Base-by-base conservation (phyloP, 2,329 filamentous ascomycete species). In the Penicillium sp. region DNA sequence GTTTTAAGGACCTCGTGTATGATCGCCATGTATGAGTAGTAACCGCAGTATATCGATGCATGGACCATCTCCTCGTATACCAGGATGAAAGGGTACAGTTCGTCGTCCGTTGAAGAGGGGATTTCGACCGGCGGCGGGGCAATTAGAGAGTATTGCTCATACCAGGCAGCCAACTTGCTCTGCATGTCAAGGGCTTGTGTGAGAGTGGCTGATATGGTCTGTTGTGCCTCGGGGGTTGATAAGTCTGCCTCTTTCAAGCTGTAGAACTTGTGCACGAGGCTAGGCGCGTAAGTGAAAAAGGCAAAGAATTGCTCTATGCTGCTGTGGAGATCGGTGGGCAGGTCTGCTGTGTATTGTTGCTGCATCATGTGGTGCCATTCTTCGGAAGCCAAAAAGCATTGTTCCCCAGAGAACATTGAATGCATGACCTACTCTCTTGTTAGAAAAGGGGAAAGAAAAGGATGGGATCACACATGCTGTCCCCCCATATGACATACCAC, bases 1-100 rank as follows among this genome's bases (percentile, higher is more conserved):
- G 35, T 47, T 22, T 44, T 61, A n/a, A 68, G 33, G 8, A 60
- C 44, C 40, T 65, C 62, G 36, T 67, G 63, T 5, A 68, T 56
- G 30, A 68, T 55, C 6, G 57, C 51, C 64, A 63, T 66, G 35
- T 61, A 68, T 14, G 66, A 55, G 30, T 63, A 64, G 44, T 66
- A 66, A 18, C 56, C 53, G 35, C 57, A 61, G 27, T 60, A 66
- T 3, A 68, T 56, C 0, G 60, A 53, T 1, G 63, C 62, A 14
- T 54, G 55, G 35, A 55, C 57, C 14, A 63, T 39, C 22, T 64
- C 58, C 4, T 56, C 49, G 30, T 63, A 68, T 1, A 27, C 50
- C 22, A 66, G 50, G 13, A 66, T 53, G 2, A 54, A 46, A 1
- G 64, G 62, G 16, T 54, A 63, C 18, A 64, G 14, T 3, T 28